Base-by-base conservation (phyloP, 352 stramenopile species). In the Pythium phragmiticola region DNA sequence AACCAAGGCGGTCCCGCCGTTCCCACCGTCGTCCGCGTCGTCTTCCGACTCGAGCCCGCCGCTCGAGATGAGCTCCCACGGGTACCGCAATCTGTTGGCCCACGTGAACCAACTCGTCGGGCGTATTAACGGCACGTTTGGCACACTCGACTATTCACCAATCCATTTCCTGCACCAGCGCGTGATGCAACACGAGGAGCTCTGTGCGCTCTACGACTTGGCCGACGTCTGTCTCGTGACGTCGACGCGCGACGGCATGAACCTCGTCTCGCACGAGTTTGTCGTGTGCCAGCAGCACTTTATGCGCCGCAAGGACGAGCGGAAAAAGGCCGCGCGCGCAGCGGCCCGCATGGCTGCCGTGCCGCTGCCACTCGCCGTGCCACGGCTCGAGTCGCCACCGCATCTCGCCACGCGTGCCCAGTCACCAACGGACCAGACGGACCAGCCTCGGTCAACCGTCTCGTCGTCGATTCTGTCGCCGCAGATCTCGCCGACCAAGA, bases 91-190 rank as follows among this genome's bases (percentile, higher is more conserved):
- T 57, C 64, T 90, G 51, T 68, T 89, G 5, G 74, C 72, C 14
- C 85, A 96, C 64, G 83, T 97, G 46, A 96, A 95, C 67, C 85
- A 96, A 62, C 77, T 96, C 36, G 88, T 97, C 2, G 88, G 88
- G 0, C 82, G 88, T 7, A 96, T 97, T 63, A 97, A 97, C 70
- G 87, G 89, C 43, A 87, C 77, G 36, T 97, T 89, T 69, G 87
- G 88, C 4, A 92, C 83, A 36, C 62, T 96, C 1, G 87, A 96
- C 69, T 95, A 96, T 72, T 74, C 81, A 17, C 89, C 89, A n/a
- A 94, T 97, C 60, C 88, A 96, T 59, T 97, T 95, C 72, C 94
- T 97, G 46, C 88, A 96, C 66, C 87, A 94, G 59, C 76, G 73
- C 43, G 68, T 68, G 33, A 90, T 84, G 19, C 77, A 75, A 7